Conservation (phyloP, 306 rosid genomes). For the Begonia masoniana region DNA sequence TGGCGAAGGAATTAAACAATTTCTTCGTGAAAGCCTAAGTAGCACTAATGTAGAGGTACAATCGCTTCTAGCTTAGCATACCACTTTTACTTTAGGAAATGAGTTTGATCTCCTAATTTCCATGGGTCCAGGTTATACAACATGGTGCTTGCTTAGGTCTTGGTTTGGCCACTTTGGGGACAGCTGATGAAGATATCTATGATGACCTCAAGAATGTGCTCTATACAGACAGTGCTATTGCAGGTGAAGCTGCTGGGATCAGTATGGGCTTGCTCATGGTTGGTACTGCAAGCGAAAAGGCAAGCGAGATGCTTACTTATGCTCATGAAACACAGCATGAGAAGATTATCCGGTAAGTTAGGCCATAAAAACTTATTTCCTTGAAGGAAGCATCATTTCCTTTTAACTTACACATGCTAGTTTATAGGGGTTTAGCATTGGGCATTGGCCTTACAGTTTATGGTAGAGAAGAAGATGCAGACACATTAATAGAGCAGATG, state of each 20-base stretch:
- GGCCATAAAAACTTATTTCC: slow-evolving; percentile 2
- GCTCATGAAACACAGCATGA: slow-evolving; percentile 98
- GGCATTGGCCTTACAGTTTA: slow-evolving; percentile 96
- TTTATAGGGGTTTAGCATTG: slow-evolving; percentile 74
- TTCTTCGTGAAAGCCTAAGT: slow-evolving; percentile 87
- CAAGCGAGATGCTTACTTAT: slow-evolving; percentile 88
- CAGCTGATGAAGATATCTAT: slow-evolving; percentile 86
- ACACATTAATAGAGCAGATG: slow-evolving; percentile 95
- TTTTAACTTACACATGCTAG: slow-evolving; percentile 3
- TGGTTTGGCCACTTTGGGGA: slow-evolving; percentile 89
- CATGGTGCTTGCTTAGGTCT: slow-evolving; percentile 99
- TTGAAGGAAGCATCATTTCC: not conserved
- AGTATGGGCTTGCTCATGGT: slow-evolving; percentile 98
- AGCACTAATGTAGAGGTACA: slow-evolving; percentile 86
- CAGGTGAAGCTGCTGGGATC: slow-evolving; percentile 97
- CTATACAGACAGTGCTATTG: slow-evolving; percentile 92
- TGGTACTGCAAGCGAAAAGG: slow-evolving; percentile 97
- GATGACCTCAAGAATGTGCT: slow-evolving; percentile 83
- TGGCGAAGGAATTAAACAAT: slow-evolving; percentile 95
- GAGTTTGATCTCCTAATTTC: slow-evolving; percentile 6
- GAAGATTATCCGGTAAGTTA: slow-evolving; percentile 67
- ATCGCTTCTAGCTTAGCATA: slow-evolving; percentile 3
- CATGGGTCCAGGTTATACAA: slow-evolving; percentile 65
- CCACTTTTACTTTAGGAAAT: slow-evolving; percentile 2
- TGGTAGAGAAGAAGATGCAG: slow-evolving; percentile 98